These are phyloP conservation scores for Capsella rubella DNA, from an alignment of 441 rosid species.

Conservation along the genomic window DNA sequence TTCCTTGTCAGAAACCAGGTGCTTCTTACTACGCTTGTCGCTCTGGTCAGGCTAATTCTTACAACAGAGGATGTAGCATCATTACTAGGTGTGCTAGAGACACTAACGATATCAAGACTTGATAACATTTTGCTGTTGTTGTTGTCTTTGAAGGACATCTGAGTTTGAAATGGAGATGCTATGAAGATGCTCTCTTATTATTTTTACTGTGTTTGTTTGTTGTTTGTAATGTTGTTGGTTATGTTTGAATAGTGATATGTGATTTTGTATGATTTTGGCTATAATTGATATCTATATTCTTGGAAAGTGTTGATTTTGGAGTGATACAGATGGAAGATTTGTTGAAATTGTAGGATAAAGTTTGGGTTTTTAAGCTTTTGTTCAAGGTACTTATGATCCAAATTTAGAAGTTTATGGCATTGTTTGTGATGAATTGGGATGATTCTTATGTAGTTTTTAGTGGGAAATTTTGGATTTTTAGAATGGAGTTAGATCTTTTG, in stretches of 20 bases:
- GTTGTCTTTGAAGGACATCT: background rate
- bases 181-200: slow-evolving; percentile 13
- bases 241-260: background rate
- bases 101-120: slow-evolving; percentile 48
- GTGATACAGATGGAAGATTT: slow-evolving; percentile 19
- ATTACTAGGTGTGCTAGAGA: slow-evolving; percentile 79
- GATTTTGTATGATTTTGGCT: slow-evolving; percentile 2
- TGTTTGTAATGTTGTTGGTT: slow-evolving; percentile 28
- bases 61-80: slow-evolving; percentile 71
- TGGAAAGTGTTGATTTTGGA: slow-evolving; percentile 23
- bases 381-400: background rate
- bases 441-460: background rate
- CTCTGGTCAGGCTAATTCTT: slow-evolving; percentile 66
- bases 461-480: background rate
- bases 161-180: background rate
- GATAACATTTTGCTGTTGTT: slow-evolving; percentile 10
- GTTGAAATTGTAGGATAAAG: slow-evolving; percentile 24
- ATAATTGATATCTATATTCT: slow-evolving; percentile 26
- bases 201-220: background rate
- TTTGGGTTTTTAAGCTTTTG: background rate
- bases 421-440: background rate
- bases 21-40: slow-evolving; percentile 85
- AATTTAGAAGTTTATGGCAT: slow-evolving; percentile 8
- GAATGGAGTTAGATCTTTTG: background rate
- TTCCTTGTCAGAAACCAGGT: slow-evolving; percentile 87